phyloP scores from a whole-genome alignment of 2,329 filamentous ascomycete species.

The Eutypa lata region DNA sequence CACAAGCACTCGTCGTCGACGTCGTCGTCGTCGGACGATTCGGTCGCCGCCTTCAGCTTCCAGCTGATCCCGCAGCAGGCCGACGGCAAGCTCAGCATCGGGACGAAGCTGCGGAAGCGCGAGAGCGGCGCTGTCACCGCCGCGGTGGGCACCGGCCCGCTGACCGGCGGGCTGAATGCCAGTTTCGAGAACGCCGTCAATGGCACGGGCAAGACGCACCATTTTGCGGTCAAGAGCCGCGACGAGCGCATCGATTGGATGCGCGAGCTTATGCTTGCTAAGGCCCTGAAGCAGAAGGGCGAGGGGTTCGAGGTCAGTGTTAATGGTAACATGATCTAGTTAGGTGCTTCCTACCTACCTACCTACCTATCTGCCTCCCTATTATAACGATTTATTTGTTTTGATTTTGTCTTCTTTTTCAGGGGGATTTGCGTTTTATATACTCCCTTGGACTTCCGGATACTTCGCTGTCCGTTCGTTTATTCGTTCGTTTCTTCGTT shows the following conservation, averaged over 20 bases:
- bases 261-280: conserved; percentile 87
- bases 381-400: neutral
- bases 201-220: conserved; percentile 77
- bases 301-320: conserved; percentile 80
- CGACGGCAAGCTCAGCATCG: conserved; percentile 43
- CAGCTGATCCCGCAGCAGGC: conserved; percentile 74
- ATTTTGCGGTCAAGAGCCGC: conserved; percentile 84
- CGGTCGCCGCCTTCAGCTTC: conserved; percentile 73
- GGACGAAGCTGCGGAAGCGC: conserved; percentile 47
- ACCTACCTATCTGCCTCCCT: neutral
- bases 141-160: conserved; percentile 28
- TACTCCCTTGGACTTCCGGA: too few relatives aligned
- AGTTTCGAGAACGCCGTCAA: conserved; percentile 40
- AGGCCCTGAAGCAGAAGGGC: conserved; percentile 79
- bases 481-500: too few relatives aligned
- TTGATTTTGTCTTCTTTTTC: neutral
- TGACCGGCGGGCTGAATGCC: conserved; percentile 25
- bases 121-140: conserved; percentile 35
- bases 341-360: neutral
- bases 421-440: neutral
- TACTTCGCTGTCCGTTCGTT: too few relatives aligned
- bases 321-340: conserved; percentile 72
- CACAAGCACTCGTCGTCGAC: conserved; percentile 27
- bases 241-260: conserved; percentile 98
- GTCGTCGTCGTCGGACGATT: conserved; percentile 42